These are phyloP conservation scores for Candida schatavii DNA, from an alignment of 805 yeast species.

Conservation along the genomic window DNA sequence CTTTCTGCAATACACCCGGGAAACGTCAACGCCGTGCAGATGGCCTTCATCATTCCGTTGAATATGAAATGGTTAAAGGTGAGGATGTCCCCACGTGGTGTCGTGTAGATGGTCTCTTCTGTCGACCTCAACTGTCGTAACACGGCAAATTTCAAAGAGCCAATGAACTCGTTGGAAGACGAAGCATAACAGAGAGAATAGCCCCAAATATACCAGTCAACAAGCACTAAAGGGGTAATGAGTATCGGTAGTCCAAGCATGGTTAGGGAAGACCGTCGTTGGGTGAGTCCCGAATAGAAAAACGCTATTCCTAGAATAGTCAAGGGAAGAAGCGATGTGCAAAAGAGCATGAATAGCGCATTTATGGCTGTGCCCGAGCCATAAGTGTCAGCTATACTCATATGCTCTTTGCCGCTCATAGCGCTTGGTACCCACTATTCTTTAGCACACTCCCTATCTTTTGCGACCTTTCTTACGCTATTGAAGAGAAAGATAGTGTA, in stretches of 20 bases:
- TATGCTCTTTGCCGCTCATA: no score
- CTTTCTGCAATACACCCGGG: constrained; percentile 46
- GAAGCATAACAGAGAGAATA: constrained; percentile 39
- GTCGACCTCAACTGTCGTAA: constrained; percentile 23
- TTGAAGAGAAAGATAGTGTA: background rate
- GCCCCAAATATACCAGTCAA: constrained; percentile 47
- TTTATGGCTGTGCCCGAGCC: constrained; percentile 14
- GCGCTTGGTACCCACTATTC: no score
- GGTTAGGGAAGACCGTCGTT: constrained; percentile 39
- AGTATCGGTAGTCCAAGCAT: constrained; percentile 37
- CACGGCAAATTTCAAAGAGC: constrained; percentile 29
- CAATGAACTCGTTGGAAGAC: constrained; percentile 34
- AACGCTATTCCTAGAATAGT: constrained; percentile 35
- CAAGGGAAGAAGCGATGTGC: constrained; percentile 30
- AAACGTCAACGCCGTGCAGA: constrained; percentile 39
- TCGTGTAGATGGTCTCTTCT: constrained; percentile 19
- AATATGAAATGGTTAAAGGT: constrained; percentile 36
- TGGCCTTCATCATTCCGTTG: constrained; percentile 36
- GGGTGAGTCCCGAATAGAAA: constrained; percentile 43
- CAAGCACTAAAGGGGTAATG: constrained; percentile 26
- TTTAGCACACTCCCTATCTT: no score
- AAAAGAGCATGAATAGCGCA: constrained; percentile 34
- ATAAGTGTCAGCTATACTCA: background rate
- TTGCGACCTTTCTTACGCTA: no score
- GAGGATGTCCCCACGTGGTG: constrained; percentile 38